Evolutionary conservation across 805 yeast genomes (phyloP).

Genomic region (Kazachstania kunashirensis): DNA sequence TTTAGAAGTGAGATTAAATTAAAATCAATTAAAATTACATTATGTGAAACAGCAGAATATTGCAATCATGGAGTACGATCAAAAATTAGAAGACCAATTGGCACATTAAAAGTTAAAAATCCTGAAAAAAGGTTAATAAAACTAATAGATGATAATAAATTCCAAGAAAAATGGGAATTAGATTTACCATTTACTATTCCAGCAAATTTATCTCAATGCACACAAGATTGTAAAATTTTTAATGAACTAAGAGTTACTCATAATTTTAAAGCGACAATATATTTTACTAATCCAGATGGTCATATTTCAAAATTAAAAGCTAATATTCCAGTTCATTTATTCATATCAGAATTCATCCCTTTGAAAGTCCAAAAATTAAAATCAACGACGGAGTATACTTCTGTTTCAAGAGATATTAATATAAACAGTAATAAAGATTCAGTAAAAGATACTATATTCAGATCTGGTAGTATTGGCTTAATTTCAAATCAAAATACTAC

Average conservation of each 20-base stretch:
- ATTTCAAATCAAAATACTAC: background rate
- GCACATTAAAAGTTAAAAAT: constrained; percentile 39
- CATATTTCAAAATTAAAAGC: constrained; percentile 89
- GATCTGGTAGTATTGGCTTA: background rate
- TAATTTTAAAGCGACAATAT: constrained; percentile 72
- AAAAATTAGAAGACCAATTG: constrained; percentile 52
- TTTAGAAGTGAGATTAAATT: constrained; percentile 67
- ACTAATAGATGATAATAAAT: constrained; percentile 23
- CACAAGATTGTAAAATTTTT: constrained; percentile 78
- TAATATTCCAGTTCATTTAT: constrained; percentile 69
- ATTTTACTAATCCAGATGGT: constrained; percentile 79
- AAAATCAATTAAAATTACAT: constrained; percentile 59
- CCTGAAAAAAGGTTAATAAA: constrained; percentile 30
- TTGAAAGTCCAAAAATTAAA: constrained; percentile 30
- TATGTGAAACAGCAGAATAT: constrained; percentile 59
- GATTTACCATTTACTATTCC: constrained; percentile 56
- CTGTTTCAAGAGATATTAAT: background rate
- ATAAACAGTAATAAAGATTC: constrained; percentile 1
- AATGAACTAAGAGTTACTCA: constrained; percentile 75
- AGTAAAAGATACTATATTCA: constrained; percentile 1
- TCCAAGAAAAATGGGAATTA: constrained; percentile 67
- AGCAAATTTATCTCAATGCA: constrained; percentile 57
- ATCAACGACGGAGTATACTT: background rate
- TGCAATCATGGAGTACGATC: constrained; percentile 53
- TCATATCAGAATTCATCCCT: constrained; percentile 75